phyloP scores from a whole-genome alignment of 75 land plant genomes.

The Pinus taeda region DNA sequence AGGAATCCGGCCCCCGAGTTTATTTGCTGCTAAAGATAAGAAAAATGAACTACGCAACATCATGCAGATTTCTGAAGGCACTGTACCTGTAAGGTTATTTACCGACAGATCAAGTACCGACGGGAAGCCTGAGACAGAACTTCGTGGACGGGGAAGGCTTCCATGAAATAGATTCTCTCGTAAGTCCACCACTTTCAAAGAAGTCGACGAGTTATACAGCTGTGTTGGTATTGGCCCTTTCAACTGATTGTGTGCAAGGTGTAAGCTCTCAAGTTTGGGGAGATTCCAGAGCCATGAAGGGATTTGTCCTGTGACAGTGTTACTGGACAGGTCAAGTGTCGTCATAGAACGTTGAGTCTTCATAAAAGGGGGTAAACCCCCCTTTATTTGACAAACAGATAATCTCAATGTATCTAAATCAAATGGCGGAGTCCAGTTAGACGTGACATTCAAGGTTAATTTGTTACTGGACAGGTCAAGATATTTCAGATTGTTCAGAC shows the following conservation, averaged over 20 bases:
- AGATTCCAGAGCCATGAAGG: not conserved
- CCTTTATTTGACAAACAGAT: not conserved
- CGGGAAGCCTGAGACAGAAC: not conserved
- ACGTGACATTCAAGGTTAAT: not conserved
- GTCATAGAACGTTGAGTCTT: not conserved
- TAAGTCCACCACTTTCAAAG: not conserved
- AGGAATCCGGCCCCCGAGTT: not conserved
- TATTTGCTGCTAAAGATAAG: not conserved
- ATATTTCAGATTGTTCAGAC: not conserved
- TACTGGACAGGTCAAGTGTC: not conserved
- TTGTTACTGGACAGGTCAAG: not conserved
- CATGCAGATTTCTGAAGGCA: not conserved
- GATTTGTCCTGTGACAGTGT: not conserved
- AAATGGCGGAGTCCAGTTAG: constrained; percentile 2
- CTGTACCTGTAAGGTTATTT: not conserved
- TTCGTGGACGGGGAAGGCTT: not conserved
- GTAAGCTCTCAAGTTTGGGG: not conserved
- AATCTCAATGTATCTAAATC: not conserved
- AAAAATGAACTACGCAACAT: not conserved
- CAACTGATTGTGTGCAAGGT: not conserved
- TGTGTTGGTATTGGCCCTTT: not conserved
- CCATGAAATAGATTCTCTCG: not conserved
- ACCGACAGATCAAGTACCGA: not conserved
- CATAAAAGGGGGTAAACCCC: not conserved
- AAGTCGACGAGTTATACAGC: not conserved